Conservation (phyloP, 306 rosid genomes). For the Cicer pinnatifidum region DNA sequence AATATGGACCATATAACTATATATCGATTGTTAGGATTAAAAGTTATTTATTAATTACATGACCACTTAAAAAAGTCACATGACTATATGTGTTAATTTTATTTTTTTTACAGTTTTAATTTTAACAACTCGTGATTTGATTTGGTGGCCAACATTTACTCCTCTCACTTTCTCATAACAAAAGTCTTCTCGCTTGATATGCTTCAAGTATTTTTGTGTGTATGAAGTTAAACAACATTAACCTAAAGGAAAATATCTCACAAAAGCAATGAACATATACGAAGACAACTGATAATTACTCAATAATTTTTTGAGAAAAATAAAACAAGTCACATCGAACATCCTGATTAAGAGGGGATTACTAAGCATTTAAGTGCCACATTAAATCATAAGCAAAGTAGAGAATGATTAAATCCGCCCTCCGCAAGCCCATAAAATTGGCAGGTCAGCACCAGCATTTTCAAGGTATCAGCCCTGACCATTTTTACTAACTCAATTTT, state of each 20-base stretch:
- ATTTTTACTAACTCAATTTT: not conserved
- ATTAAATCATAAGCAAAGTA: constrained; percentile 12
- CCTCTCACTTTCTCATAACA: constrained; percentile 7
- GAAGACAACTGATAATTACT: not conserved
- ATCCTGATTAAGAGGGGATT: constrained; percentile 12
- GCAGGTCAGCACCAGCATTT: constrained; percentile 42
- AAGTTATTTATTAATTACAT: not conserved
- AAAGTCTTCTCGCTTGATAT: not conserved
- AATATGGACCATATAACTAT: not conserved
- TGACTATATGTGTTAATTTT: not conserved
- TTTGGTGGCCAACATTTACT: not conserved
- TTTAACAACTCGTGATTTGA: not conserved
- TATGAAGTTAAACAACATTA: constrained; percentile 1
- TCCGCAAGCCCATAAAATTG: constrained; percentile 23
- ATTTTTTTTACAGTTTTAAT: not conserved
- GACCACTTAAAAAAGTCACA: not conserved
- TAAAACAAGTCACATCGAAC: not conserved
- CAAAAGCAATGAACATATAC: constrained; percentile 7
- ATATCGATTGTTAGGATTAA: not conserved
- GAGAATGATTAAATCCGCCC: not conserved
- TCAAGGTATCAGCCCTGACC: constrained; percentile 10
- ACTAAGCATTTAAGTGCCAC: constrained; percentile 27
- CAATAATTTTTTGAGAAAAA: not conserved
- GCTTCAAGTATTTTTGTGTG: not conserved
- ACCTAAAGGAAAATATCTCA: constrained; percentile 4